A percentile compares a stretch with the other conserved stretches of the same genome.
These are phyloP conservation scores for Russula foetens DNA, from an alignment of 768 basidiomycete genomes.

Conservation along the genomic window DNA sequence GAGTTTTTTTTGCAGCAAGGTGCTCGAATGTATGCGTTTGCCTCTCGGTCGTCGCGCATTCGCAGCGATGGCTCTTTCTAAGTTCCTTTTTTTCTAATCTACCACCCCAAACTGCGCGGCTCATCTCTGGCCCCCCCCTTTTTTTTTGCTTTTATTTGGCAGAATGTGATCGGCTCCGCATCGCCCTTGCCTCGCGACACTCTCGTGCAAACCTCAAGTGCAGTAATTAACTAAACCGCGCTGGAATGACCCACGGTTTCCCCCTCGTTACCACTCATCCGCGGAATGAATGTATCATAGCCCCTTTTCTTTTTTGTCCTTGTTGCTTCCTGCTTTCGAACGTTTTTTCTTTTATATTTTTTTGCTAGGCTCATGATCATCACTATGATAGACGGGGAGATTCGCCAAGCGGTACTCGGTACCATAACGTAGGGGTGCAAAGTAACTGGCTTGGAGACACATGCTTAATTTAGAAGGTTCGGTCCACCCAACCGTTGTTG, in stretches of 20 bases:
- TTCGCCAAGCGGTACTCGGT: slow-evolving; percentile 5
- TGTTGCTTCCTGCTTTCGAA: not conserved
- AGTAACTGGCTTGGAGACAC: slow-evolving; percentile 9
- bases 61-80: slow-evolving; percentile 18
- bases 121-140: slow-evolving; percentile 8
- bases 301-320: too few species aligned
- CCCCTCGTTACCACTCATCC: not conserved
- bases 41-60: slow-evolving; percentile 26
- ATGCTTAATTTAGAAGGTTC: slow-evolving; percentile 18
- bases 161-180: slow-evolving; percentile 18
- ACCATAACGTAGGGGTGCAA: slow-evolving; percentile 12
- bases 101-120: not conserved
- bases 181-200: not conserved
- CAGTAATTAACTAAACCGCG: not conserved
- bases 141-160: not conserved
- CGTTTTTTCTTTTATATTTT: too few species aligned
- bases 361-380: slow-evolving; percentile 10
- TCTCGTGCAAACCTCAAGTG: not conserved
- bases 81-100: slow-evolving; percentile 14
- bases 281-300: slow-evolving; percentile 13
- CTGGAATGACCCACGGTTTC: not conserved
- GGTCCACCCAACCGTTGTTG: not conserved
- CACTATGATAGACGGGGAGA: slow-evolving; percentile 15
- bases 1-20: slow-evolving; percentile 51
- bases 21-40: slow-evolving; percentile 48